Evolutionary conservation across 768 basidiomycete species (phyloP), one percentile per base, ranked within the genome.

Genomic region (Tricholoma hemisulphureum): DNA sequence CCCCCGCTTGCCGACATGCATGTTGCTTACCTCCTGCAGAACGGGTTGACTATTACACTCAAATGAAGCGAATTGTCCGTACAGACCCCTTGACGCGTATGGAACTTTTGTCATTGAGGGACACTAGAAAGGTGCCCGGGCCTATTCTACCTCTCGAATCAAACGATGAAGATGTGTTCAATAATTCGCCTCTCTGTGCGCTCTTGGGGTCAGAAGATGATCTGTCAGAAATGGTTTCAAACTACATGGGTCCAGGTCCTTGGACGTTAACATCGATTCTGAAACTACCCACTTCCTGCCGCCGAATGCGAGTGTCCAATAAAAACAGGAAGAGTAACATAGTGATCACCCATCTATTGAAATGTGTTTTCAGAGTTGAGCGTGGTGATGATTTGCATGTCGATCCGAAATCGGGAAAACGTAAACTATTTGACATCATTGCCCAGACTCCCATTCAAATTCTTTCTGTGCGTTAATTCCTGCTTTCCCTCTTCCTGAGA

Each of bases 381-480:
- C 80, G 88, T 21, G 91, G 89, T 3, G 92, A 93, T 61, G 87
- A 91, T 64, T 63, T 68, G 20, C 75, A 78, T 14, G 53, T 86
- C 2, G 89, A 91, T 67, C 61, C 79, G 6, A 87, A 86, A 69
- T 77, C 79, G 32, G 89, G 89, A 32, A 88, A 82, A 71, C 80
- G 84, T 61, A 96, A 92, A 73, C 70, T 91, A 65, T 93, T 89
- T 69, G 95, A 95, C 69, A 91, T 95, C 62, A 84, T 90, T 26
- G 83, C 95, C 58, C 88, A 93, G 68, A 86, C 86, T 0, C 93
- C 94, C 0, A 80, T 97, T 34, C 87, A 91, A 55, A 85, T 98
- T 50, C 83, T 97, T 53, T 95, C 95, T 16, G 91, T 93, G 60
- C 76, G 89, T 76, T 13, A 51, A 51, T 32, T 9, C 34, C 39